Evolutionary conservation across 176 grass and related monocot genomes (phyloP), one percentile per base, ranked within the genome.

Genomic region (Metroxylon sagu): DNA sequence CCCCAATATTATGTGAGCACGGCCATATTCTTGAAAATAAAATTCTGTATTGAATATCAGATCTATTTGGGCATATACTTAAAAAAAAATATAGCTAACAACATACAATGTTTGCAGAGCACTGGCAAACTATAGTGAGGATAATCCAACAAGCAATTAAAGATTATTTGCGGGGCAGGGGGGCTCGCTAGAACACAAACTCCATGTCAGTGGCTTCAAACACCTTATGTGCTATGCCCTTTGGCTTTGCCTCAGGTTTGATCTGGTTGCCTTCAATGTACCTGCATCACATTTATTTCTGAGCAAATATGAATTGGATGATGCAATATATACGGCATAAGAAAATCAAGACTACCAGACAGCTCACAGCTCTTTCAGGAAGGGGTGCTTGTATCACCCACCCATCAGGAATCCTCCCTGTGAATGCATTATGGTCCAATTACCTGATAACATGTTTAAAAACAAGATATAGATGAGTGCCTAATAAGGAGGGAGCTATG

Each of bases 391-490:
- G 84, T 98, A 98, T 26, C n/a, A n/a, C n/a, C 84, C 92, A 67
- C 61, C 84, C 84, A 83, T 92, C 84, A 14, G 82, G 87, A 62
- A 98, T 85, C 82, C 85, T 90, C 17, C 93, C 88, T 29, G 85
- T 92, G 77, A 92, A 98, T 43, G 82, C 84, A 73, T 89, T 98
- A n/a, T 83, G 80, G 69, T 98, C 93, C 82, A 98, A 76, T 50
- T 92, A 92, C 56, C 84, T 89, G 66, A 8, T 76, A 52, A 75
- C 16, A 29, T 12, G 35, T 43, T 43, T 43, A 35, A 8, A 35
- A 35, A 35, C 5, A 35, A 35, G 30, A 35, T 35, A 12, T 10
- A 43, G 35, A 43, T 43, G 35, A 43, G 35, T 43, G 35, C 35
- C 35, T 10, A 10, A 12, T 43, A 12, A 43, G 35, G 35, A 43